Percentiles rank a stretch among this genome's conserved stretches.
phyloP scores from a whole-genome alignment of 208 protist genomes.

The Leishmania braziliensis region DNA sequence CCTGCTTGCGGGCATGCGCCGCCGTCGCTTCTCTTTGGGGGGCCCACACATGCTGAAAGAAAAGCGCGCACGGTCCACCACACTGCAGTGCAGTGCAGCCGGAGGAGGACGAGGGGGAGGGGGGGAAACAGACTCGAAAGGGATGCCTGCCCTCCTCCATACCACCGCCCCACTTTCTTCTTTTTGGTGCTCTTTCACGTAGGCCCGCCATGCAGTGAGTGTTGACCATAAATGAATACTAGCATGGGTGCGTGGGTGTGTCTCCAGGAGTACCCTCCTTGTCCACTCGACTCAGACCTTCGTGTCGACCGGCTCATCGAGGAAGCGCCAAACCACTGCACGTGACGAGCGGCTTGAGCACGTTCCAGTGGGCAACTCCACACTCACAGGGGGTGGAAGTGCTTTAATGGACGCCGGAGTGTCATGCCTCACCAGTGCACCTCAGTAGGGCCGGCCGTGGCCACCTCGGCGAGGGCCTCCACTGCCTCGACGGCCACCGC shows the following conservation, averaged over 20 bases:
- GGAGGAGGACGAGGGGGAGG: not conserved
- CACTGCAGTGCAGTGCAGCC: not conserved
- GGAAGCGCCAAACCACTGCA: not conserved
- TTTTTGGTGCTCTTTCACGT: not conserved
- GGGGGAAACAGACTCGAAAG: not conserved
- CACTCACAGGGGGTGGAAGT: not conserved
- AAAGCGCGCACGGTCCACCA: not conserved
- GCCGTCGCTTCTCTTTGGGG: not conserved
- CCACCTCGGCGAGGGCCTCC: slow-evolving; percentile 25
- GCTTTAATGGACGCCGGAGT: not conserved
- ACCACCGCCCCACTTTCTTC: not conserved
- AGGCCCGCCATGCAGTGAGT: not conserved
- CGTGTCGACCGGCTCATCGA: not conserved
- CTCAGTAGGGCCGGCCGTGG: slow-evolving; percentile 32
- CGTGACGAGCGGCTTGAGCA: not conserved
- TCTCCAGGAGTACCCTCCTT: not conserved
- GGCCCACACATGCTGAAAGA: not conserved
- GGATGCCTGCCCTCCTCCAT: not conserved
- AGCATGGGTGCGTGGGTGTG: not conserved
- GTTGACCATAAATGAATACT: not conserved
- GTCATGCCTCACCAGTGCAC: not conserved
- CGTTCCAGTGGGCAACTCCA: not conserved
- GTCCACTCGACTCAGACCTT: not conserved
- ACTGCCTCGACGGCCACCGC: slow-evolving; percentile 25
- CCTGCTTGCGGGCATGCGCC: not conserved